A percentile compares a stretch with the other conserved stretches of the same genome.
phyloP scores from a whole-genome alignment of 805 yeast genomes.

The Kazachstania bromeliacearum region DNA sequence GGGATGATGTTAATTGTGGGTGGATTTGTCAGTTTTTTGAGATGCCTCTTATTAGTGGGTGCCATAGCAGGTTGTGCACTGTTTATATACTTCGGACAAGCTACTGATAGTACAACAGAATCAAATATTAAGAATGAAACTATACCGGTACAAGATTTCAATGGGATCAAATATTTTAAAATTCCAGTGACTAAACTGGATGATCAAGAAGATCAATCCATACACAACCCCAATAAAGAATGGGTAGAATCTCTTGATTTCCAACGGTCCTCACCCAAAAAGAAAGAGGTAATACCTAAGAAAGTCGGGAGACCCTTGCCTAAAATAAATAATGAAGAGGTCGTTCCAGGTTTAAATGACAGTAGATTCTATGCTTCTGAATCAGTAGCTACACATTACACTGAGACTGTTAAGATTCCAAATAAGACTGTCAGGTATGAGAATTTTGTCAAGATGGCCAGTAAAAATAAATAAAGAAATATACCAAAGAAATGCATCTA shows the following conservation, averaged over 20 bases:
- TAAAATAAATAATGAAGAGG: not conserved
- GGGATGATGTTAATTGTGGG: constrained; percentile 9
- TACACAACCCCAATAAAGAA: not conserved
- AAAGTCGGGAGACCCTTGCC: not conserved
- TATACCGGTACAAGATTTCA: too few relatives aligned
- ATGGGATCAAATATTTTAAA: constrained; percentile 18
- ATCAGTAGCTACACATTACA: not conserved
- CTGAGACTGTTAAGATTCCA: not conserved
- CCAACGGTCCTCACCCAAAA: too few relatives aligned
- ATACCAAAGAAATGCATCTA: not conserved
- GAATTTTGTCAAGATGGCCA: constrained; percentile 17
- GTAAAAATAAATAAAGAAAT: not conserved
- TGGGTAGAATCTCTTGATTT: too few relatives aligned
- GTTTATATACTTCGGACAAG: not conserved
- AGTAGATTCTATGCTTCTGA: too few relatives aligned
- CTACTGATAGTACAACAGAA: not conserved
- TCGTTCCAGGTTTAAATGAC: too few relatives aligned
- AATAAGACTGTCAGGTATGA: constrained; percentile 10
- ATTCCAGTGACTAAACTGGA: constrained; percentile 20
- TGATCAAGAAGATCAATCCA: not conserved
- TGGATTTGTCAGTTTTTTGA: constrained; percentile 18
- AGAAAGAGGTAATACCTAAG: not conserved
- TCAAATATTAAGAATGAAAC: not conserved
- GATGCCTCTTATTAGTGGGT: constrained; percentile 14
- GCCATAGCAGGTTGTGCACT: constrained; percentile 14